phyloP scores from a whole-genome alignment of 2,329 filamentous ascomycete species.

The Lasiodiplodia sp. region DNA sequence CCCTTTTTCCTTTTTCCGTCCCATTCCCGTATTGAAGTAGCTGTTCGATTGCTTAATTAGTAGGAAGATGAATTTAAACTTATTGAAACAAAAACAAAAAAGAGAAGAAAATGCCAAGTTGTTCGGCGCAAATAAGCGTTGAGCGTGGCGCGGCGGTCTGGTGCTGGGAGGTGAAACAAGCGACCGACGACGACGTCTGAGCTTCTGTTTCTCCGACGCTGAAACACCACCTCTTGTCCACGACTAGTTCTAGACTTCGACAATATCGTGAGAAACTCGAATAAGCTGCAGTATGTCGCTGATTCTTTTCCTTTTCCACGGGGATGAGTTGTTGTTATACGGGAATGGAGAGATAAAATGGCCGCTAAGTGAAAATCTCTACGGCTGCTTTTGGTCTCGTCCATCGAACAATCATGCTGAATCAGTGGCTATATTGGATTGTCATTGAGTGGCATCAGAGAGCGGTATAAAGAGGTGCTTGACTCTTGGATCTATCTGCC shows the following conservation, averaged over 20 bases:
- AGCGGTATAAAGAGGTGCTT: not conserved
- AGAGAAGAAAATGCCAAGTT: not conserved
- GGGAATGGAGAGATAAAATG: too few species aligned
- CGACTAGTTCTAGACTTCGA: not conserved
- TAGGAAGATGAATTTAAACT: not conserved
- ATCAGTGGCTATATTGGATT: too few species aligned
- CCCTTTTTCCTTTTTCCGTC: not conserved
- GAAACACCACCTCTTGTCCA: not conserved
- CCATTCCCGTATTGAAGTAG: not conserved
- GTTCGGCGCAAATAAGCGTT: not conserved
- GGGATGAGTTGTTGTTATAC: too few species aligned
- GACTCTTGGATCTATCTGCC: not conserved
- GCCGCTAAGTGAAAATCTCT: too few species aligned
- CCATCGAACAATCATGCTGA: too few species aligned
- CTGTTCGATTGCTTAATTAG: not conserved
- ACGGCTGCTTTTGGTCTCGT: too few species aligned
- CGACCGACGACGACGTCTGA: not conserved
- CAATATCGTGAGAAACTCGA: too few species aligned
- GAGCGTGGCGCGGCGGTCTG: not conserved
- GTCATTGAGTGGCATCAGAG: too few species aligned
- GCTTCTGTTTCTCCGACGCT: not conserved
- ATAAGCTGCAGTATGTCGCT: too few species aligned
- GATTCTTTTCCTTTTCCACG: too few species aligned
- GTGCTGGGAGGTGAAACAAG: not conserved
- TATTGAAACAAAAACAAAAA: not conserved